A percentile compares a stretch with the other conserved stretches of the same genome.
These are phyloP conservation scores for Fragilariopsis cylindrus DNA, from an alignment of 108 stramenopile species.

Conservation along the genomic window DNA sequence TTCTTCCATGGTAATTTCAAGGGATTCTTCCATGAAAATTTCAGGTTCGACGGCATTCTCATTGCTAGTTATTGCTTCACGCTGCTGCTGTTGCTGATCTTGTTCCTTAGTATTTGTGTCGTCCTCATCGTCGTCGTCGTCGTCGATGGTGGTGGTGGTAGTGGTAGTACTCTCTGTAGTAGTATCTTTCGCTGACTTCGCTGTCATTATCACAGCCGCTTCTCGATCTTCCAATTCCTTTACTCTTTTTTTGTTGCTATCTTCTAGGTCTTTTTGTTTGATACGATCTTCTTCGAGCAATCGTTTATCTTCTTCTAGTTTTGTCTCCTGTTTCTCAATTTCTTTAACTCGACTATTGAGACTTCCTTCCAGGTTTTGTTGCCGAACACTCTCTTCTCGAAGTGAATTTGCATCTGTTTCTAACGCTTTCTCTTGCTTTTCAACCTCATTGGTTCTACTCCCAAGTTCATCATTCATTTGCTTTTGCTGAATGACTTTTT, in stretches of 20 bases:
- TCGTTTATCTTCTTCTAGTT: background rate
- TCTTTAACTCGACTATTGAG: background rate
- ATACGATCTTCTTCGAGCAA: constrained; percentile 2
- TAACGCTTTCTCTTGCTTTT: too few species aligned
- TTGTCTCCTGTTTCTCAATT: constrained; percentile 2
- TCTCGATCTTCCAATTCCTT: constrained; percentile 12
- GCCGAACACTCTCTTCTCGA: too few species aligned
- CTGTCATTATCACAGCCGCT: background rate
- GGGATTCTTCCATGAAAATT: background rate
- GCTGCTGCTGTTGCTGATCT: background rate
- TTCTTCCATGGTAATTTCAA: background rate
- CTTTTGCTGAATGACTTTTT: background rate
- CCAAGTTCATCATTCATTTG: background rate
- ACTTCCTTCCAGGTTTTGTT: background rate
- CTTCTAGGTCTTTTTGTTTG: background rate
- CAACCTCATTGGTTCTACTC: too few species aligned
- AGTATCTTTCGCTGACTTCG: background rate
- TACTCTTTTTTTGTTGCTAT: background rate
- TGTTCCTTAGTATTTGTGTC: background rate
- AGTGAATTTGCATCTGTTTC: too few species aligned
- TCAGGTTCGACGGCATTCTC: background rate
- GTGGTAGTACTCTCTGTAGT: background rate
- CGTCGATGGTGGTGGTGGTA: background rate
- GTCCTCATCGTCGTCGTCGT: background rate
- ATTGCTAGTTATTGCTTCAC: background rate